Evolutionary conservation across 2,329 filamentous ascomycete species (phyloP).

Genomic region (Mycogone perniciosa): DNA sequence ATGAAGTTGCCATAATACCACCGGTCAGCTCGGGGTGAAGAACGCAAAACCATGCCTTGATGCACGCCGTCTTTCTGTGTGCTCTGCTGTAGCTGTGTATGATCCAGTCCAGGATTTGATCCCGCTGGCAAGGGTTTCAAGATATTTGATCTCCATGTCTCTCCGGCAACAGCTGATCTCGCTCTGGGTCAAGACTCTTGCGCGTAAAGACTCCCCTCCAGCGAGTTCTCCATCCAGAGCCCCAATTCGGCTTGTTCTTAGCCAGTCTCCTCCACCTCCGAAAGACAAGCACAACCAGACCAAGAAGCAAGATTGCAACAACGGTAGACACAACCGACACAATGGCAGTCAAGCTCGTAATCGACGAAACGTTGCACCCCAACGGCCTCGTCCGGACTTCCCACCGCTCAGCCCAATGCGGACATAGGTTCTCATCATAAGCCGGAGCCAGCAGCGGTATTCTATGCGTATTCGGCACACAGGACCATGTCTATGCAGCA

Average conservation of each 20-base stretch:
- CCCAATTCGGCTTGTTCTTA: constrained; percentile 18
- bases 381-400: constrained; percentile 31
- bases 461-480: constrained; percentile 43
- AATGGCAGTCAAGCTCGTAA: constrained; percentile 26
- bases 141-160: not conserved
- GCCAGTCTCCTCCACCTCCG: constrained; percentile 18
- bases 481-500: constrained; percentile 41
- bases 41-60: no score
- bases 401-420: constrained; percentile 40
- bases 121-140: not conserved
- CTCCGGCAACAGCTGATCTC: constrained; percentile 24
- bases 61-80: not conserved
- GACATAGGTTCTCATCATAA: constrained; percentile 45
- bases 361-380: constrained; percentile 31
- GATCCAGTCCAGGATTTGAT: not conserved
- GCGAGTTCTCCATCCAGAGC: constrained; percentile 6
- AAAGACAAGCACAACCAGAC: constrained; percentile 12
- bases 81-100: not conserved
- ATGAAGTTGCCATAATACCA: constrained; percentile 83
- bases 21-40: constrained; percentile 76
- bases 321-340: constrained; percentile 25
- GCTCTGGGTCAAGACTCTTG: constrained; percentile 20
- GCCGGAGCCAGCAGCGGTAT: constrained; percentile 45
- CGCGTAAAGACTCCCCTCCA: constrained; percentile 12
- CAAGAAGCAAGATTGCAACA: constrained; percentile 19